These are phyloP conservation scores for Arabis alpina DNA, from an alignment of 345 rosid genomes.

Conservation along the genomic window DNA sequence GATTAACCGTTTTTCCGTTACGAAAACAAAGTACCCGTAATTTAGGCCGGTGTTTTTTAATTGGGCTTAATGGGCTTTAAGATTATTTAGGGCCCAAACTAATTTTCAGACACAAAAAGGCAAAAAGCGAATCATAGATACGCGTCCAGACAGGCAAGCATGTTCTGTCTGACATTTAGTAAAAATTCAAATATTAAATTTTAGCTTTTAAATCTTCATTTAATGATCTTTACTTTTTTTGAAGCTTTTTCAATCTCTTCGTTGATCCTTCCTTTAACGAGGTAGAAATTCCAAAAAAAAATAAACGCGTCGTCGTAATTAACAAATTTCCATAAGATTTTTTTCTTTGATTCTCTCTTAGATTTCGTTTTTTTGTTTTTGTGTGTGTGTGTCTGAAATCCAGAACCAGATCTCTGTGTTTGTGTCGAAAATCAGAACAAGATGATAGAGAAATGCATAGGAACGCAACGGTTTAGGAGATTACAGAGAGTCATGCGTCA, in stretches of 20 bases:
- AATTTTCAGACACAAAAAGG: background rate
- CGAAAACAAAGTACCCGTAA: background rate
- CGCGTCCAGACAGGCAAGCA: conserved; percentile 46
- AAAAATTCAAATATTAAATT: conserved; percentile 7
- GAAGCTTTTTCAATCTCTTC: conserved; percentile 23
- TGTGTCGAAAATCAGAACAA: conserved; percentile 1
- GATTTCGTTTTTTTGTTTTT: conserved; percentile 17
- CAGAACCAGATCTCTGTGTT: conserved; percentile 23
- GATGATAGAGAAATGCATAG: conserved; percentile 58
- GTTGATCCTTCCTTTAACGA: conserved; percentile 35
- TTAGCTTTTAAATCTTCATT: conserved; percentile 25
- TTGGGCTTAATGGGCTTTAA: conserved; percentile 23
- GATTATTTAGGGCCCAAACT: background rate
- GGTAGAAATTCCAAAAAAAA: conserved; percentile 3
- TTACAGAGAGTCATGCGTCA: conserved; percentile 62
- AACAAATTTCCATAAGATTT: background rate
- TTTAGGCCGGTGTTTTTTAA: background rate
- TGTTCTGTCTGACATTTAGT: conserved; percentile 40
- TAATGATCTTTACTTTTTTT: background rate
- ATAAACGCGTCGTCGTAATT: conserved; percentile 21
- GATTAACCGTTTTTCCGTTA: conserved; percentile 3
- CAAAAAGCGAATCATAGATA: background rate
- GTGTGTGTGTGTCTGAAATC: conserved; percentile 22
- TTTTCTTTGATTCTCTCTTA: background rate
- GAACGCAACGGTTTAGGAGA: conserved; percentile 56